Base-by-base conservation (phyloP, 352 stramenopile species). In the Lagenidium giganteum region DNA sequence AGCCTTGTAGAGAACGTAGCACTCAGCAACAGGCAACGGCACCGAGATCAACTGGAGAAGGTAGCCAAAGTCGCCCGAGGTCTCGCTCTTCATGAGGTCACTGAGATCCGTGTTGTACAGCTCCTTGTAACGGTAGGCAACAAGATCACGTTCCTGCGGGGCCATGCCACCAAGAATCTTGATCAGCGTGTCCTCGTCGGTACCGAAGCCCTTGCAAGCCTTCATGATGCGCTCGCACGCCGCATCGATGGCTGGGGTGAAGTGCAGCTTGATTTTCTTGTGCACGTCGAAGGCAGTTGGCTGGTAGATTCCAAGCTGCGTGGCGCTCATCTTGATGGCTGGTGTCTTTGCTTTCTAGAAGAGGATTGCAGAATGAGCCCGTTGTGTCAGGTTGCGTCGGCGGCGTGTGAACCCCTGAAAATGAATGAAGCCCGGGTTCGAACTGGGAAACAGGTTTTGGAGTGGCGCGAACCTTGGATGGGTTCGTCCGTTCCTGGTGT, bases 71-170 rank as follows among this genome's bases (percentile, higher is more conserved):
- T 75, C 54, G 1, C 74, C 74, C 39, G 70, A 84, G 21, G 69
- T 83, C 53, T 87, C 74, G 42, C 67, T 69, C 58, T 81, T 77
- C 48, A 87, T 42, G 16, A 79, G 47, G 9, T 84, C 69, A 22
- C 61, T 57, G 13, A 87, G 61, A 18, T 54, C 55, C 43, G 67
- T 55, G 27, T 60, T 54, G 51, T 82, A 68, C 32, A 73, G 41
- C 25, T 87, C 64, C 59, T 75, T 67, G 67, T 87, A 87, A 43
- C 68, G 70, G 24, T 68, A 49, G 17, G 53, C 57, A 41, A 87
- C 57, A 2, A 87, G 47, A 4, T 51, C 51, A 29, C 74, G 74
- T 20, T 83, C 65, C 26, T 70, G 62, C 17, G 74, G 51, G 23
- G 64, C 64, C 22, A 64, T 43, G 9, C 60, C 42, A 23, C 69